Evolutionary conservation across 23 red algal species (phyloP).

Genomic region (Chondrus crispus): DNA sequence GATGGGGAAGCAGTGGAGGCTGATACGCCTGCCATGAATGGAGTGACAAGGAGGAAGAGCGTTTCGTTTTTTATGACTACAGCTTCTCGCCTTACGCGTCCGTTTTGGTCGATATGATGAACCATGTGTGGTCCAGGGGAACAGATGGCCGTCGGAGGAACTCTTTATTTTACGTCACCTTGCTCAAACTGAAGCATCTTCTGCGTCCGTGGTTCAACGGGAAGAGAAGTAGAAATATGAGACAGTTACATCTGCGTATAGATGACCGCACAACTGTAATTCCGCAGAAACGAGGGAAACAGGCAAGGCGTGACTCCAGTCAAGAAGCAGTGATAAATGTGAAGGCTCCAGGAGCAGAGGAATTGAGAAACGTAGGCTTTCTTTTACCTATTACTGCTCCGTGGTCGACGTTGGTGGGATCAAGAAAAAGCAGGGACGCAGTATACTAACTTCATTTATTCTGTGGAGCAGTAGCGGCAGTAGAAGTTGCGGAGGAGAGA

Average conservation of each 20-base stretch:
- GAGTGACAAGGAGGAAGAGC: neutral
- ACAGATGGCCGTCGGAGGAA: neutral
- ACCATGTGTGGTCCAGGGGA: neutral
- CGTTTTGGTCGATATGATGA: slow-evolving; percentile 19
- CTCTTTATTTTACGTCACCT: neutral
- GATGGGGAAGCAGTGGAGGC: no score
- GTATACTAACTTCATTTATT: neutral
- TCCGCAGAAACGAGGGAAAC: neutral
- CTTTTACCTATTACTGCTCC: neutral
- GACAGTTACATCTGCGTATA: neutral
- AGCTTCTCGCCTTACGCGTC: neutral
- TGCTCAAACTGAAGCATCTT: slow-evolving; percentile 4
- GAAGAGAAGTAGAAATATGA: neutral
- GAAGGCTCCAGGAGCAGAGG: neutral
- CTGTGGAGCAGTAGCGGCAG: neutral
- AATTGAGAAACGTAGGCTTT: neutral
- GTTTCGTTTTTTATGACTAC: slow-evolving; percentile 10
- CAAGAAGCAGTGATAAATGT: neutral
- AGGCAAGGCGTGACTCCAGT: neutral
- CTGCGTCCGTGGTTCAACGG: slow-evolving; percentile 2
- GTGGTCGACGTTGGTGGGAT: neutral
- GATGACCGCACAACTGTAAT: neutral
- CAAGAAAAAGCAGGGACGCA: neutral
- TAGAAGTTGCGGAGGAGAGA: neutral
- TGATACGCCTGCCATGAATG: neutral